phyloP scores from a whole-genome alignment of 2,329 filamentous ascomycete genomes.

The Acrocalymma vagum region DNA sequence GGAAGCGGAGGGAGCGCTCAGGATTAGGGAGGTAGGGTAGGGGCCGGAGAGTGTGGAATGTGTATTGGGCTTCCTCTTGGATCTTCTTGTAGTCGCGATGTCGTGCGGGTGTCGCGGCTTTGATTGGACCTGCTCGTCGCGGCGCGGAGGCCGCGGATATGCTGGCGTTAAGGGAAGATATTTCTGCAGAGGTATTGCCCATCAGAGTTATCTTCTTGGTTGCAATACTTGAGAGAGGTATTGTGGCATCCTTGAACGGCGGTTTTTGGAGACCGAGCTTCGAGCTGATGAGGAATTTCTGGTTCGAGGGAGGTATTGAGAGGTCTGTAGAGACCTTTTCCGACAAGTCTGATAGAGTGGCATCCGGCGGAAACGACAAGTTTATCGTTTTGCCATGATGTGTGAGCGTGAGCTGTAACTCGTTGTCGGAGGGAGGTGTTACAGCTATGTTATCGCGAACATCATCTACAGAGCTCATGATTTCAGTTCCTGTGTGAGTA shows the following conservation, averaged over 20 bases:
- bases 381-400: constrained; percentile 63
- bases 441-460: constrained; percentile 18
- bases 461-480: constrained; percentile 6
- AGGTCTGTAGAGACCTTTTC: constrained; percentile 64
- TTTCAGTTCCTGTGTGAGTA: constrained; percentile 14
- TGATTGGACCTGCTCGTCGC: constrained; percentile 50
- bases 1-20: constrained; percentile 72
- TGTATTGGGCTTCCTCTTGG: constrained; percentile 74
- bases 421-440: constrained; percentile 17
- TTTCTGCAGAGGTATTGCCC: constrained; percentile 68
- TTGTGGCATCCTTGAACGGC: constrained; percentile 67
- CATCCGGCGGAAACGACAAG: constrained; percentile 56
- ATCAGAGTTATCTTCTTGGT: constrained; percentile 71
- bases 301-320: constrained; percentile 68
- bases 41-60: constrained; percentile 80
- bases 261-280: constrained; percentile 71
- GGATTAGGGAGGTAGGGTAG: constrained; percentile 81
- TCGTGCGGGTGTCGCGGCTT: constrained; percentile 48
- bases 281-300: constrained; percentile 72
- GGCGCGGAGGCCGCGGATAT: constrained; percentile 49
- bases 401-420: constrained; percentile 57
- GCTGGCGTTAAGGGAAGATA: constrained; percentile 60
- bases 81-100: constrained; percentile 57
- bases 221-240: constrained; percentile 59
- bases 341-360: constrained; percentile 68